phyloP scores from a whole-genome alignment of 2,329 filamentous ascomycete species.

The Fusarium annulatum region DNA sequence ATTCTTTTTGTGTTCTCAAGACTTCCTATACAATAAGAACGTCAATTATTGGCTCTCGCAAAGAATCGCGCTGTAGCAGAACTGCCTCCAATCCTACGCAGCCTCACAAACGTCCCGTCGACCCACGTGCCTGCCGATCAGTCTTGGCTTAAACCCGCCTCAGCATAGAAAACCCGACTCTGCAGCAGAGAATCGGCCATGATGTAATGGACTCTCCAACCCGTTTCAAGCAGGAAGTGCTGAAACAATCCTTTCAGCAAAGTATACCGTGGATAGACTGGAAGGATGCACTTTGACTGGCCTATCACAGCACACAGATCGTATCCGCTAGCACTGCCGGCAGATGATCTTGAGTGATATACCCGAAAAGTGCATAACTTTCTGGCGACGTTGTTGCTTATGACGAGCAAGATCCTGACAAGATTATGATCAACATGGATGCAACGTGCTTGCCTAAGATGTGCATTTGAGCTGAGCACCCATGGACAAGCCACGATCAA shows the following conservation, averaged over 20 bases:
- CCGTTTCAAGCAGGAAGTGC: background rate
- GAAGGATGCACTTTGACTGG: constrained; percentile 2
- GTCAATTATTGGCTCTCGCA: background rate
- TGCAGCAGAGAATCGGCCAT: background rate
- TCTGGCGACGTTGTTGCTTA: background rate
- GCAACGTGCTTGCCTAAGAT: background rate
- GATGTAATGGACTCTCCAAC: constrained; percentile 7
- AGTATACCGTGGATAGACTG: background rate
- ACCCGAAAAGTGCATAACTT: background rate
- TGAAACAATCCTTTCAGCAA: background rate
- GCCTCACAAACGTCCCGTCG: background rate
- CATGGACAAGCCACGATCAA: background rate
- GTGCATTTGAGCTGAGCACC: background rate
- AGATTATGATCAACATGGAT: constrained; percentile 6
- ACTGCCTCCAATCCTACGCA: background rate
- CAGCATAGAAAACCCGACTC: background rate
- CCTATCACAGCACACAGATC: background rate
- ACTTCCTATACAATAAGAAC: background rate
- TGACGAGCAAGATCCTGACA: background rate
- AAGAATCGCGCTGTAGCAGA: background rate
- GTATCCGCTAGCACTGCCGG: background rate
- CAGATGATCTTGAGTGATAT: background rate
- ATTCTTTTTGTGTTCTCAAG: fast-evolving
- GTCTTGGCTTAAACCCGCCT: constrained; percentile 8
- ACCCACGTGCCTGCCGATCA: constrained; percentile 30